These are phyloP conservation scores for Metarhizium guizhouense DNA, from an alignment of 2,329 filamentous ascomycete genomes.

Conservation along the genomic window DNA sequence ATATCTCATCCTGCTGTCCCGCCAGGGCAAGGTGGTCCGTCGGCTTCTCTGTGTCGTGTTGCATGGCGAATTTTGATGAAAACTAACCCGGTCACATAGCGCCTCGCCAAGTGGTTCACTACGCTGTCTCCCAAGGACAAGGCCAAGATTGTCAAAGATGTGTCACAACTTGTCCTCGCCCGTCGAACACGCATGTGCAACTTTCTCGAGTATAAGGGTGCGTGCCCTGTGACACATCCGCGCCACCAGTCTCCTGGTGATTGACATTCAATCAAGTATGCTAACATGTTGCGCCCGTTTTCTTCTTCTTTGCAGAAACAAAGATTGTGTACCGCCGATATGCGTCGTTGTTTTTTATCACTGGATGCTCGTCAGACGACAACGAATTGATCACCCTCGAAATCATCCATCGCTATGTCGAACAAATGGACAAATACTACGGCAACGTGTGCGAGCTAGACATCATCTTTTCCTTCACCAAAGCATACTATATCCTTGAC, in stretches of 20 bases:
- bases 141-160: constrained; percentile 99
- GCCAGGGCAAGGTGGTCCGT: constrained; percentile 98
- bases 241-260: background rate
- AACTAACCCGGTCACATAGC: constrained; percentile 42
- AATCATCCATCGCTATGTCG: constrained; percentile 97
- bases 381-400: constrained; percentile 98
- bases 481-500: constrained; percentile 98
- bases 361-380: constrained; percentile 91
- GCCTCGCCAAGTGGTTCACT: constrained; percentile 98
- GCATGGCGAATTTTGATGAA: background rate
- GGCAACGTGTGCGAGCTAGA: constrained; percentile 99
- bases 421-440: constrained; percentile 99
- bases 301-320: constrained; percentile 53
- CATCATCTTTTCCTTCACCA: constrained; percentile 99
- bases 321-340: constrained; percentile 99
- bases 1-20: constrained; percentile 93
- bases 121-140: constrained; percentile 97
- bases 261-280: background rate
- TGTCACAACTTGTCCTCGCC: constrained; percentile 92
- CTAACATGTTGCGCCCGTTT: constrained; percentile 1
- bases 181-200: constrained; percentile 98
- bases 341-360: constrained; percentile 98
- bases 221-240: constrained; percentile 7
- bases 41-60: constrained; percentile 2
- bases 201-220: constrained; percentile 98